Conservation (phyloP, 352 stramenopile genomes). For the Globisporangium splendens region DNA sequence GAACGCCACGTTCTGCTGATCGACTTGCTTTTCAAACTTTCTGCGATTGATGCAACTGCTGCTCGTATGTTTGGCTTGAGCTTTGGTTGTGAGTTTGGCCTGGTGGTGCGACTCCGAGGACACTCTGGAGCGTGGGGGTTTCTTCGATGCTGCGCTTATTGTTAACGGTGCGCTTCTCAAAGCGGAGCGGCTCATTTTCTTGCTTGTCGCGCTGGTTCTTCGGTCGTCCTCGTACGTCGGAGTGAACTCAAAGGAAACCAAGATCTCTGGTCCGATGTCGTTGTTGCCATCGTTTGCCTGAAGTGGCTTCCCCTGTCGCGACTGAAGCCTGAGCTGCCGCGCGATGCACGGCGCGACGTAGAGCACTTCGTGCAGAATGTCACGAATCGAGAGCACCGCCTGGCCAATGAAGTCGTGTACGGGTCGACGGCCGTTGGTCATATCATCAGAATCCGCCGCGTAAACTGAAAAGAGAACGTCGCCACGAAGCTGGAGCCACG, state of each 20-base stretch:
- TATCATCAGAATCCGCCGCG: slow-evolving; percentile 9
- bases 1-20: slow-evolving; percentile 51
- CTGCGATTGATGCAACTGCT: slow-evolving; percentile 59
- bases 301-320: slow-evolving; percentile 32
- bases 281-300: not conserved
- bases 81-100: slow-evolving; percentile 1
- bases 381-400: slow-evolving; percentile 33
- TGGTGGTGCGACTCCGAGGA: slow-evolving; percentile 6
- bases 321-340: slow-evolving; percentile 29
- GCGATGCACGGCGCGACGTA: slow-evolving; percentile 19
- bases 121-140: not conserved
- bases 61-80: slow-evolving; percentile 22
- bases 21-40: slow-evolving; percentile 52
- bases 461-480: slow-evolving; percentile 68
- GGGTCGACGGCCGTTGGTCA: not conserved
- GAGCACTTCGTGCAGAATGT: slow-evolving; percentile 32
- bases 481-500: slow-evolving; percentile 50
- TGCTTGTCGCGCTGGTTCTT: not conserved
- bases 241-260: slow-evolving; percentile 40
- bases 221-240: slow-evolving; percentile 21
- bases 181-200: not conserved
- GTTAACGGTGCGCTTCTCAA: not conserved
- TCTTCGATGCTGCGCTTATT: not conserved
- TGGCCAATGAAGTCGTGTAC: slow-evolving; percentile 56
- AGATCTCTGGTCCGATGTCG: slow-evolving; percentile 16